Evolutionary conservation across 306 rosid species (phyloP), one percentile per base, ranked within the genome.

Genomic region (Urtica urens): DNA sequence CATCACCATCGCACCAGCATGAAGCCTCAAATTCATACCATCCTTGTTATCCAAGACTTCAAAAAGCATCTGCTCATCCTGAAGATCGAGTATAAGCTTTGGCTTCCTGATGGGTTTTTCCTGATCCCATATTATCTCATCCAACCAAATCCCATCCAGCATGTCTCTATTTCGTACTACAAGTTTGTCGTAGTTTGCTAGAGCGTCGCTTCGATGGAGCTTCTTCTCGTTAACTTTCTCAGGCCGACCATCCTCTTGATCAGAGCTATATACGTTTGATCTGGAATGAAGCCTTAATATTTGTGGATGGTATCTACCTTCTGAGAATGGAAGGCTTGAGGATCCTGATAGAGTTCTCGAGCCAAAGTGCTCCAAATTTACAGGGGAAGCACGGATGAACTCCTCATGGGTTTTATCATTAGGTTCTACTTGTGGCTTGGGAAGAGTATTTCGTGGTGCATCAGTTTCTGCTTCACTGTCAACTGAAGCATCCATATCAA

Each of bases 21-120:
- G 97, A 61, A 81, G 78, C 66, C 58, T 66, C 44, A 88, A 76
- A 72, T 81, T 74, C 24, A 69, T 72, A 46, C 66, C 57, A 40
- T 84, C 84, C 53, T 70, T 72, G 71, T 62, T 53, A 64, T 88
- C 95, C 66, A 72, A 66, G 58, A 88, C 72, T 76, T 88, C 95
- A 58, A 84, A 88, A 70, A 84, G 90, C 97, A 88, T 88, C 46
- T 84, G 90, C 69, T 84, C 87, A 72, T 88, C 97, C 65, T 81
- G 83, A 57, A 88, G 95, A 81, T 88, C 97, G 64, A 81, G 73
- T 26, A 88, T 88, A 30, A 88, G 93, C 72, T 81, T 88, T 35
- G 86, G 80, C 64, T 81, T 81, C 45, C 67, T 66, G 16, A 50
- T 50, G 47, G 80, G 71, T 57, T 46, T 57, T 57, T 77, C 68